Conservation (phyloP, 2,329 filamentous ascomycete species). For the Pyrenochaeta sp. region DNA sequence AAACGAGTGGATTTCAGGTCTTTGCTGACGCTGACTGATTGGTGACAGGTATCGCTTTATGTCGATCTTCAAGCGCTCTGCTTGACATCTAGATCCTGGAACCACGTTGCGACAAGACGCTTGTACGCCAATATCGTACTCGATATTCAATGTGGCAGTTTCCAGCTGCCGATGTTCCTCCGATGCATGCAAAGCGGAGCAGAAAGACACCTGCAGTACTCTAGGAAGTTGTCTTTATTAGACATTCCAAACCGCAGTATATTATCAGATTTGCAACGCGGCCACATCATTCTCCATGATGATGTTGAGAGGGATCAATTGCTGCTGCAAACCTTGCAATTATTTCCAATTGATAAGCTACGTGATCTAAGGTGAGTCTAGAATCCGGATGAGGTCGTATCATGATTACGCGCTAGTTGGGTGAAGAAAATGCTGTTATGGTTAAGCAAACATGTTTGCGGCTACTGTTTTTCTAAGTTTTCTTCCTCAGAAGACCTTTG, state of each 20-base stretch:
- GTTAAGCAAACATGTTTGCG: no score
- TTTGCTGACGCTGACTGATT: no score
- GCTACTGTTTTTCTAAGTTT: no score
- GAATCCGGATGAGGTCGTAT: no score
- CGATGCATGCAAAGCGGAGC: slow-evolving; percentile 10
- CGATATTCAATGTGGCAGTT: slow-evolving; percentile 1
- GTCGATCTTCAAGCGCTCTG: slow-evolving; percentile 11
- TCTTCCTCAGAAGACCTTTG: no score
- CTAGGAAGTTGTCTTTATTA: slow-evolving; percentile 8
- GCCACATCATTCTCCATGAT: no score
- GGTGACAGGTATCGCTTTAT: slow-evolving; percentile 8
- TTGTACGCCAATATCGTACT: slow-evolving; percentile 11
- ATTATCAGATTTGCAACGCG: no score
- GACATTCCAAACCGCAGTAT: not conserved
- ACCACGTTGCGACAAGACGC: slow-evolving; percentile 4
- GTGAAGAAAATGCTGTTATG: no score
- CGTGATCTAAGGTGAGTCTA: slow-evolving; percentile 7
- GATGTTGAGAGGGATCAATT: not conserved
- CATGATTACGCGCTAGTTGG: no score
- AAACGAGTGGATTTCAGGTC: no score
- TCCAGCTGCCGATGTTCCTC: slow-evolving; percentile 4
- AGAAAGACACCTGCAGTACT: slow-evolving; percentile 3
- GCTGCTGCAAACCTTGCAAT: slow-evolving; percentile 3
- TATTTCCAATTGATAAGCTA: slow-evolving; percentile 8
- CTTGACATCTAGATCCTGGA: slow-evolving; percentile 8